Conservation (phyloP, 495 filamentous ascomycete species). For the Podospora pseudocomata region DNA sequence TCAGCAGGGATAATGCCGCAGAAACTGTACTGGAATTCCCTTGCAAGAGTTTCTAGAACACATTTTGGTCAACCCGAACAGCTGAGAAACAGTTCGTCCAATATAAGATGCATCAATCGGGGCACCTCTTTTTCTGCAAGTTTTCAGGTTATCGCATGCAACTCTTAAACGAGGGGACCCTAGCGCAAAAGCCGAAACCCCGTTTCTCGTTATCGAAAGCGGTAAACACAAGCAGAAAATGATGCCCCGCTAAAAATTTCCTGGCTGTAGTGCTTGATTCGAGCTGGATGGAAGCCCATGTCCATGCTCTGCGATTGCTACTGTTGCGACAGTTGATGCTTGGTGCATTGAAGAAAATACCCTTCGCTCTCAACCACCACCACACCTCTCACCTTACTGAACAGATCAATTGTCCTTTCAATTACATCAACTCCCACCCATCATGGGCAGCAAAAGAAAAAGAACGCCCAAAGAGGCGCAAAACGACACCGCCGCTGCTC, state of each 20-base stretch:
- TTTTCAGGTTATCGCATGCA: neutral
- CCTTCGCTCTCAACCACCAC: neutral
- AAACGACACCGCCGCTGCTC: constrained; percentile 17
- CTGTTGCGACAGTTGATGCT: neutral
- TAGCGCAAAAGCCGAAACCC: neutral
- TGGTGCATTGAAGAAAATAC: neutral
- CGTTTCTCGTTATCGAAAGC: constrained; percentile 12
- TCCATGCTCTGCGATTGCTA: neutral
- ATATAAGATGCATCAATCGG: neutral
- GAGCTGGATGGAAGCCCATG: too few relatives aligned
- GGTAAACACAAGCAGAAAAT: constrained; percentile 11
- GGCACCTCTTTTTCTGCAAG: neutral
- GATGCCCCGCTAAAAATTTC: constrained; percentile 23
- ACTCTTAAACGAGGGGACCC: constrained; percentile 7
- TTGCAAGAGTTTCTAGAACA: neutral
- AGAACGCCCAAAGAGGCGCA: constrained; percentile 35
- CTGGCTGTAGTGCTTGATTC: neutral
- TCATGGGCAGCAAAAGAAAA: constrained; percentile 45
- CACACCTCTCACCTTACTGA: neutral
- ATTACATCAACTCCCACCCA: constrained; percentile 1
- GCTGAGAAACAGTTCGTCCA: neutral
- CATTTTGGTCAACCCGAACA: neutral
- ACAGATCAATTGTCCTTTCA: neutral
- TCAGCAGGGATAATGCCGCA: neutral
- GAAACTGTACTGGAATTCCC: neutral